Base-by-base conservation (phyloP, 2,329 filamentous ascomycete species). In the Colletotrichum agaves region DNA sequence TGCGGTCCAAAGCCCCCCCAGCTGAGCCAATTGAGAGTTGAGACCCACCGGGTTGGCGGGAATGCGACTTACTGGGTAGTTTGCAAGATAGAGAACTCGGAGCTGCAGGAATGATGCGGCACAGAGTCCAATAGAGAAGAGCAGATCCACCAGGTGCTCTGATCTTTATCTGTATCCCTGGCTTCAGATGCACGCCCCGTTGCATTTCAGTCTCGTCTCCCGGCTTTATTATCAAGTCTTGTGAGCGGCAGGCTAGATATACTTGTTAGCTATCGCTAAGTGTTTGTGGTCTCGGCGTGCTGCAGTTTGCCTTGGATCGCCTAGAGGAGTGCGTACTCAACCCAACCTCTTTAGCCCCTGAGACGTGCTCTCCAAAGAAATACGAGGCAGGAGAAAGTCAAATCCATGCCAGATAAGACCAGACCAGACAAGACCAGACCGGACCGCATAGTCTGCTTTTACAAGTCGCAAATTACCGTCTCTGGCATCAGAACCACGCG, bases 401-500 rank as follows among this genome's bases (percentile, higher is more conserved):
- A 61, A 52, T 61, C 46, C 46, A 52, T 23, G 35, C 27, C 33
- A 33, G 39, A 31, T 44, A n/a, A n/a, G n/a, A n/a, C n/a, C n/a
- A n/a, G n/a, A n/a, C n/a, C n/a, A n/a, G 27, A 27, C 59, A 50
- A n/a, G 39, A 52, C 46, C 37, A 27, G 19, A 27, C n/a, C n/a
- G n/a, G 46, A 53, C 31, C 33, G 49, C 49, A 53, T 53, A 35
- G n/a, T 27, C 49, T 6, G 49, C 31, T 37, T 17, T 17, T 39
- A 17, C 17, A 53, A 17, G 50, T 53, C 33, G 33, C 31, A 68
- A 68, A 68, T 60, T 68, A 35, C 27, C 53, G 41, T 44, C 60
- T 61, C 56, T 69, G 61, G 66, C 66, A 69, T 61, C 66, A 69
- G 66, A 69, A 57, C 35, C 56, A 31, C 61, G 33, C 23, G 39